Base-by-base conservation (phyloP, 1,139 yeast species). In the Pichia sp. region DNA sequence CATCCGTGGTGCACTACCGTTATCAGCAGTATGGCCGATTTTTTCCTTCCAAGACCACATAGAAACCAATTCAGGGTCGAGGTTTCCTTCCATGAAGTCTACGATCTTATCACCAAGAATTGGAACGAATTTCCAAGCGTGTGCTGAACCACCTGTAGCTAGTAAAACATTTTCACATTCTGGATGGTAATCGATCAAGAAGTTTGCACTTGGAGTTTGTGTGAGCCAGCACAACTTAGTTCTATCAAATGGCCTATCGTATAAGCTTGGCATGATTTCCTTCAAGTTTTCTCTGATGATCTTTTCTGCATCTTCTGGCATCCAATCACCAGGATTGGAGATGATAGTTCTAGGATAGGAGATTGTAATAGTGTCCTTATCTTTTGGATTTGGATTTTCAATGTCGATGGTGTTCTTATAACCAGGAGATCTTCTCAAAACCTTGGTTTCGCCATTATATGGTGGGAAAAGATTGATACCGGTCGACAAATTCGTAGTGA, bases 51-150 rank as follows among this genome's bases (percentile, higher is more conserved):
- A 52, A 4, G 49, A 44, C 55, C 55, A 52, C 35, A 41, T 31
- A 5, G 43, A 30, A 27, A 19, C 20, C 18, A 52, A 30, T 4
- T 19, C 46, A 19, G 45, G 51, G 20, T 50, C 52, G 15, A 52
- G 38, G 11, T 38, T 45, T 9, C 50, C 52, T 15, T 34, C 39
- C 18, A 50, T 33, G 14, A 48, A 42, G 38, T 52, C 55, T 15
- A 52, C 48, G 22, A 52, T 45, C 20, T 52, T 52, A 36, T 61
- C 59, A 14, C 75, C 75, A 35, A 70, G 60, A 41, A 63, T 62
- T 19, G 73, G 73, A 42, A 70, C 55, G 45, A 66, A 69, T 54
- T 69, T 70, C 55, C 63, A 69, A 1, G 67, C 73, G 52, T 69
- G 72, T 4, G 73, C 74, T 3, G 73, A 65, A 50, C 65, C 69